A percentile compares a stretch with the other conserved stretches of the same genome.
phyloP scores from a whole-genome alignment of 371 early-diverging fungal species.

The Apophysomyces ossiformis region DNA sequence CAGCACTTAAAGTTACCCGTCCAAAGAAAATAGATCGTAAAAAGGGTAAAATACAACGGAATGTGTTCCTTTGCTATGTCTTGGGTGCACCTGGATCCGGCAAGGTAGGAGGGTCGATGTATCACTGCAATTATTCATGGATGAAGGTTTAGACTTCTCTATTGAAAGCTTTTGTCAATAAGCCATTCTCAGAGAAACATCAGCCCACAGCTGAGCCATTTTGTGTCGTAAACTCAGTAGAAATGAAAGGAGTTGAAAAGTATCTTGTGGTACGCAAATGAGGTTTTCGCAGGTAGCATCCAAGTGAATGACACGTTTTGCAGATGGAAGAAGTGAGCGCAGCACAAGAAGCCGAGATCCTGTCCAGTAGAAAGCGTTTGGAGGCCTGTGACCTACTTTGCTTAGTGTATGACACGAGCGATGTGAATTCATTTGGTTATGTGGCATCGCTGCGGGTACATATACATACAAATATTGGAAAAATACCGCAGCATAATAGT shows the following conservation, averaged over 20 bases:
- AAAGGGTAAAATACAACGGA: slow-evolving; percentile 84
- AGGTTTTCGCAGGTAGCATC: background rate
- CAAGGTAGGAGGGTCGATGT: slow-evolving; percentile 63
- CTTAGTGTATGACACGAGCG: slow-evolving; percentile 94
- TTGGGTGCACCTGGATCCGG: slow-evolving; percentile 94
- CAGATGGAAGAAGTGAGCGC: slow-evolving; percentile 92
- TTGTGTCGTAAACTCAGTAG: slow-evolving; percentile 92
- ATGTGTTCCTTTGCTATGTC: slow-evolving; percentile 91
- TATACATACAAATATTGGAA: background rate
- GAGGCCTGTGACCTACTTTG: slow-evolving; percentile 91
- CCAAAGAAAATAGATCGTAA: slow-evolving; percentile 73
- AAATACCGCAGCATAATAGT: background rate
- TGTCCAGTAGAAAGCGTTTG: slow-evolving; percentile 77
- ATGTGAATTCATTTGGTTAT: slow-evolving; percentile 92
- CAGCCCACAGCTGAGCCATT: slow-evolving; percentile 76
- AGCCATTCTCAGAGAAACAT: slow-evolving; percentile 77
- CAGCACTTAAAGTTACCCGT: slow-evolving; percentile 70
- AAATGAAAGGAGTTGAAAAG: slow-evolving; percentile 91
- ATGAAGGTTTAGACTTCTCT: slow-evolving; percentile 70
- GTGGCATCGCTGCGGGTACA: slow-evolving; percentile 81
- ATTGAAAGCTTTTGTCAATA: slow-evolving; percentile 82
- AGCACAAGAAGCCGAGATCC: slow-evolving; percentile 75
- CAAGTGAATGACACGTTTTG: background rate
- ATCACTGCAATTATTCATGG: background rate
- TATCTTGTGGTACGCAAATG: slow-evolving; percentile 79